These are phyloP conservation scores for Dendrobium nobile DNA, from an alignment of 106 monocot species.

Conservation along the genomic window DNA sequence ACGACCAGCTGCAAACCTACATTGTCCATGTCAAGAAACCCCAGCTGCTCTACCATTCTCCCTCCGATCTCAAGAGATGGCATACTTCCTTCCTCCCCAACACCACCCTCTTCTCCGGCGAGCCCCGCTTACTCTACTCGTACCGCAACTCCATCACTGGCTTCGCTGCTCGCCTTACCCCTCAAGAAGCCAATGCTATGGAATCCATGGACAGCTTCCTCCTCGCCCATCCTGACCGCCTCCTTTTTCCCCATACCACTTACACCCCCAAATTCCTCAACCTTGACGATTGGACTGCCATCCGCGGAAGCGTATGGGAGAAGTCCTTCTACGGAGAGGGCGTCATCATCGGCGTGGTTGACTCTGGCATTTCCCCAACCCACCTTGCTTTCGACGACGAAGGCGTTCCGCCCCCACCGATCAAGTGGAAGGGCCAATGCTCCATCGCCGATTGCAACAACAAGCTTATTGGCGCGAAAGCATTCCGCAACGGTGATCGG, in stretches of 20 bases:
- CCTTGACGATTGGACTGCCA: not conserved
- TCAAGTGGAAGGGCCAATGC: constrained; percentile 31
- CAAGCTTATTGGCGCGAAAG: constrained; percentile 39
- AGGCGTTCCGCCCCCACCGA: constrained; percentile 19
- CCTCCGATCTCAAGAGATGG: constrained; percentile 12
- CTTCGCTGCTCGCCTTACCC: constrained; percentile 38
- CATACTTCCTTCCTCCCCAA: constrained; percentile 33
- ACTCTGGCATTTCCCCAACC: constrained; percentile 19
- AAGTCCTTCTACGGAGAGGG: constrained; percentile 20
- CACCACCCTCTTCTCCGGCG: not conserved
- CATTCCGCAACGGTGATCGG: not conserved
- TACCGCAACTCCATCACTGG: constrained; percentile 33
- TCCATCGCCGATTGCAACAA: constrained; percentile 38
- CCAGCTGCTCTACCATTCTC: not conserved
- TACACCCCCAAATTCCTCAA: constrained; percentile 32
- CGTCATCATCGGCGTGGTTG: constrained; percentile 25
- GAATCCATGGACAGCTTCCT: constrained; percentile 23
- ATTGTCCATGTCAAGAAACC: constrained; percentile 13
- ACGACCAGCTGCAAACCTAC: constrained; percentile 11
- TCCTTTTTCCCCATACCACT: constrained; percentile 27
- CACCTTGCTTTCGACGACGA: constrained; percentile 22
- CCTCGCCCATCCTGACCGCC: constrained; percentile 11
- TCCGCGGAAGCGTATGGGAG: constrained; percentile 2
- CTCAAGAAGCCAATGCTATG: constrained; percentile 19
- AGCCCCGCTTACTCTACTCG: constrained; percentile 25